Percentiles rank a stretch among this genome's conserved stretches.
These are phyloP conservation scores for Coemansia sp. DNA, from an alignment of 192 early-diverging fungal genomes.

Conservation along the genomic window DNA sequence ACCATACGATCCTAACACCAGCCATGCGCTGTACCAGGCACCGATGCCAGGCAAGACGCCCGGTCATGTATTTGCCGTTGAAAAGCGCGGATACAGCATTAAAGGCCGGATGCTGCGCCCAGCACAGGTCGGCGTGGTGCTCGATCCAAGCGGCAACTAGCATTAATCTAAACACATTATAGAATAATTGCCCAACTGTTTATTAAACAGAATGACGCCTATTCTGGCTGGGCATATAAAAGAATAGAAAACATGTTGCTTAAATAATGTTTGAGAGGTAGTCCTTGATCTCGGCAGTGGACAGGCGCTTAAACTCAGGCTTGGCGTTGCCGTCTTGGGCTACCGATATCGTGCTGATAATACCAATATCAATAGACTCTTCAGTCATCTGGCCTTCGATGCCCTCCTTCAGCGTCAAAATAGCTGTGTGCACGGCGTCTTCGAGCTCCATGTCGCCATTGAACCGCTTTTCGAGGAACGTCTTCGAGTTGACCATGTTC, in stretches of 20 bases:
- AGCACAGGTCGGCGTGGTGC: constrained; percentile 94
- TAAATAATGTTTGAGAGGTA: constrained; percentile 91
- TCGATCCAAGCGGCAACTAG: constrained; percentile 57
- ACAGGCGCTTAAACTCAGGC: constrained; percentile 81
- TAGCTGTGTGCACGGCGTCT: constrained; percentile 98
- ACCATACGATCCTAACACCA: constrained; percentile 90
- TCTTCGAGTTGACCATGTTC: constrained; percentile 99
- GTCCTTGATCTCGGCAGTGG: constrained; percentile 86
- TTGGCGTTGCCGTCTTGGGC: constrained; percentile 57
- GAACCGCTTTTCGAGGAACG: constrained; percentile 96
- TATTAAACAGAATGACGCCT: too few species aligned
- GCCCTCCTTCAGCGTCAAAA: constrained; percentile 98
- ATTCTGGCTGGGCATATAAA: constrained; percentile 16
- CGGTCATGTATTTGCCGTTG: constrained; percentile 82
- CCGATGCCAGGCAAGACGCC: constrained; percentile 85
- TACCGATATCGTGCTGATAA: constrained; percentile 58
- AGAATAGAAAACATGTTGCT: not conserved
- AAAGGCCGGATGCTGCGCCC: constrained; percentile 90
- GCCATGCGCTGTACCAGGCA: constrained; percentile 94
- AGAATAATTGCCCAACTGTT: too few species aligned
- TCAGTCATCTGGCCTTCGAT: constrained; percentile 99
- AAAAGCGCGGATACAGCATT: constrained; percentile 92
- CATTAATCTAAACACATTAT: too few species aligned
- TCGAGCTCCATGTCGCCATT: constrained; percentile 94
- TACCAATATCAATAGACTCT: constrained; percentile 91